These are phyloP conservation scores for Coemansia sp. DNA, from an alignment of 192 early-diverging fungal genomes.

Conservation along the genomic window DNA sequence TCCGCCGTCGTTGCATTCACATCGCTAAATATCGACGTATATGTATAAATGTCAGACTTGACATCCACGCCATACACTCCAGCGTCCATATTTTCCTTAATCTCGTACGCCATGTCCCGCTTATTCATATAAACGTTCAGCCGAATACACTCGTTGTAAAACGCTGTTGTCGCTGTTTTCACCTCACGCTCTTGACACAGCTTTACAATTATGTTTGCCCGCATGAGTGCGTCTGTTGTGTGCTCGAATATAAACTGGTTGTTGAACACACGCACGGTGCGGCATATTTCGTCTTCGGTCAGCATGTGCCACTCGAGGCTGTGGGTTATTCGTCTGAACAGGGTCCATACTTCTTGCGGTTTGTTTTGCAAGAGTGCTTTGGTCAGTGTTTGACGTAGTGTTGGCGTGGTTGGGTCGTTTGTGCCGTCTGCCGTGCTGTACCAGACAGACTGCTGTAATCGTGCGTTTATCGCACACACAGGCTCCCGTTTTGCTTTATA, in stretches of 20 bases:
- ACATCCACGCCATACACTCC: slow-evolving; percentile 20
- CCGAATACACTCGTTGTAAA: slow-evolving; percentile 45
- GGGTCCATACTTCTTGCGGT: slow-evolving; percentile 29
- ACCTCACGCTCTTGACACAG: slow-evolving; percentile 13
- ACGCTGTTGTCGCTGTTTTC: slow-evolving; percentile 12
- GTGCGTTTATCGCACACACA: no score
- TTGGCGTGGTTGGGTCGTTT: not conserved
- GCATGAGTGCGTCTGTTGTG: slow-evolving; percentile 13
- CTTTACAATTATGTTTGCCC: slow-evolving; percentile 14
- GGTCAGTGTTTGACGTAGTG: not conserved
- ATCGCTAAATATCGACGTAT: slow-evolving; percentile 43
- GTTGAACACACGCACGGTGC: slow-evolving; percentile 33
- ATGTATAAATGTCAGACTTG: slow-evolving; percentile 28
- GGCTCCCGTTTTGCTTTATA: no score
- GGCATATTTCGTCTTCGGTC: slow-evolving; percentile 36
- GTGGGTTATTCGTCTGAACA: slow-evolving; percentile 24
- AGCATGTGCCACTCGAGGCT: slow-evolving; percentile 30
- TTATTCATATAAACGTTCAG: slow-evolving; percentile 20
- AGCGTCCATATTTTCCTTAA: slow-evolving; percentile 36
- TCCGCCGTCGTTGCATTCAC: slow-evolving; percentile 6
- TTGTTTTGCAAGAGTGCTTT: slow-evolving; percentile 21
- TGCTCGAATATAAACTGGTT: slow-evolving; percentile 38
- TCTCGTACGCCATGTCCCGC: slow-evolving; percentile 19
- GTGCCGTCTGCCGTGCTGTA: not conserved
- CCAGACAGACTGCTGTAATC: no score